These are phyloP conservation scores for Begonia masoniana DNA, from an alignment of 306 rosid genomes.

Conservation along the genomic window DNA sequence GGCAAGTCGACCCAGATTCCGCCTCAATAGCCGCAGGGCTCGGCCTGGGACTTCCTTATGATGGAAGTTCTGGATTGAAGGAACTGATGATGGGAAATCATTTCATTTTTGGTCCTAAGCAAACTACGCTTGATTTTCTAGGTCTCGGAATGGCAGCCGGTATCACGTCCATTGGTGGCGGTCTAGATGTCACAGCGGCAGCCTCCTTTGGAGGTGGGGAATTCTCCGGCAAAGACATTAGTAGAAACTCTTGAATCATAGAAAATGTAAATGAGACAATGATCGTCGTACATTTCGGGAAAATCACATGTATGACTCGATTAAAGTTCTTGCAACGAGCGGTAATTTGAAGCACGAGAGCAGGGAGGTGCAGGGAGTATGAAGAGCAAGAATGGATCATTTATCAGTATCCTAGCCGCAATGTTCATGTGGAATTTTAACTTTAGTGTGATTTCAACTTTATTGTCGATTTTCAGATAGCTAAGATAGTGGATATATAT, in stretches of 20 bases:
- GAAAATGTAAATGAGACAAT: too few species aligned
- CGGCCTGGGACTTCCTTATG: constrained; percentile 64
- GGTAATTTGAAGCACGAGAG: too few species aligned
- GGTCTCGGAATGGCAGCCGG: constrained; percentile 92
- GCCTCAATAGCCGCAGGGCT: constrained; percentile 40
- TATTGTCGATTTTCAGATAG: too few species aligned
- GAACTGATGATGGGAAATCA: constrained; percentile 72
- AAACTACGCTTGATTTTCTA: constrained; percentile 81
- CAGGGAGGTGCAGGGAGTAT: too few species aligned
- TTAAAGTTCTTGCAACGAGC: too few species aligned
- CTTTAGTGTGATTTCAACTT: too few species aligned
- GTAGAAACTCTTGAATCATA: constrained; percentile 33
- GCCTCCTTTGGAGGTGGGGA: constrained; percentile 31
- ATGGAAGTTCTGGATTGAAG: constrained; percentile 57
- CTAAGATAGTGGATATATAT: too few species aligned
- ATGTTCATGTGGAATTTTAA: too few species aligned
- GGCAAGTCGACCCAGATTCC: constrained; percentile 24
- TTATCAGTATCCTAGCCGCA: too few species aligned
- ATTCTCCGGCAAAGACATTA: constrained; percentile 50
- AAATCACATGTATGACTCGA: too few species aligned
- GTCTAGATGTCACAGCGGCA: constrained; percentile 30
- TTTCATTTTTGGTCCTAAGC: constrained; percentile 73
- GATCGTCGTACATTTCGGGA: too few species aligned
- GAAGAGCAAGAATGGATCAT: too few species aligned
- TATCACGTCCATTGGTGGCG: constrained; percentile 57